phyloP scores from a whole-genome alignment of 441 rosid genomes.

The Pelargonium exstipulatum region DNA sequence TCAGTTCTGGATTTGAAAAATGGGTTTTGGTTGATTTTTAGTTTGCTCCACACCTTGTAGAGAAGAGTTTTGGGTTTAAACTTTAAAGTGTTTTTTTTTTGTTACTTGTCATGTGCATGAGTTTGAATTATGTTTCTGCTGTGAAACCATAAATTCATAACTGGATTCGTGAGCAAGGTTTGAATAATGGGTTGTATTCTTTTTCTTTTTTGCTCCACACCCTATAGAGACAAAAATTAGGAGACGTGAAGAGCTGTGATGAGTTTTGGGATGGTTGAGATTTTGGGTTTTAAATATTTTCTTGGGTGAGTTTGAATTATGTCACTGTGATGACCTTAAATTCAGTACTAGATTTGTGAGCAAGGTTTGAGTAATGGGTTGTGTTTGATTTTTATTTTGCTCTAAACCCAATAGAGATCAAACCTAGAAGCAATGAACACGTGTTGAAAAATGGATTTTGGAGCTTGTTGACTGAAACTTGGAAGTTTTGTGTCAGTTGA shows the following conservation, averaged over 20 bases:
- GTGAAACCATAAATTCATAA: neutral
- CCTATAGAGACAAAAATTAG: neutral
- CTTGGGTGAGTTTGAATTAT: neutral
- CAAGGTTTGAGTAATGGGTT: neutral
- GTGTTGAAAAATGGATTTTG: neutral
- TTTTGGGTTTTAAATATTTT: neutral
- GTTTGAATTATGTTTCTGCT: neutral
- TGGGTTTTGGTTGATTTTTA: neutral
- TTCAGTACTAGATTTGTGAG: neutral
- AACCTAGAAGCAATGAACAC: neutral
- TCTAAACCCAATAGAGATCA: neutral
- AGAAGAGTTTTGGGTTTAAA: neutral
- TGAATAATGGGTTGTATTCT: neutral
- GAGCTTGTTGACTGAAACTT: neutral
- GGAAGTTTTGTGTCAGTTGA: neutral
- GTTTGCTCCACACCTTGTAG: neutral
- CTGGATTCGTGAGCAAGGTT: neutral
- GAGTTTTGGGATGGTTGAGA: neutral
- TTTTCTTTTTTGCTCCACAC: neutral
- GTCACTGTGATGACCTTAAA: neutral
- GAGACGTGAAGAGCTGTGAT: neutral
- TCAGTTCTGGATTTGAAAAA: neutral
- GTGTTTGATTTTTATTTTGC: neutral
- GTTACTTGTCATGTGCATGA: too few species aligned
- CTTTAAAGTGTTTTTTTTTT: too few species aligned